These are phyloP conservation scores for Rhizopogon rudus DNA, from an alignment of 768 basidiomycete genomes.

Conservation along the genomic window DNA sequence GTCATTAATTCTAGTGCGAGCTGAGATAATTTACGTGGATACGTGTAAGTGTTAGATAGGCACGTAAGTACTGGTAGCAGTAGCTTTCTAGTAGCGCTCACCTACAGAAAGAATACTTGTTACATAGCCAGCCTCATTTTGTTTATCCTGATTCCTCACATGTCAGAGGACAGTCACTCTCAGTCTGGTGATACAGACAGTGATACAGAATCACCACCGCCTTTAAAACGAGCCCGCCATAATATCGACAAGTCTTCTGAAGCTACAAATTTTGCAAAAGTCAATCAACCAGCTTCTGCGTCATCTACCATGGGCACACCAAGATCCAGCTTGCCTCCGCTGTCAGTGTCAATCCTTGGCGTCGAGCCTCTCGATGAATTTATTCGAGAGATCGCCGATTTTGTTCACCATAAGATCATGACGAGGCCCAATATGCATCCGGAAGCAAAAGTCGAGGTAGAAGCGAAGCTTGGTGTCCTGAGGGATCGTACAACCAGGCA, in stretches of 20 bases:
- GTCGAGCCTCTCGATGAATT: slow-evolving; percentile 93
- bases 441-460: slow-evolving; percentile 64
- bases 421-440: slow-evolving; percentile 52
- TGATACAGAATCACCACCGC: slow-evolving; percentile 15
- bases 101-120: neutral
- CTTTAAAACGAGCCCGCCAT: slow-evolving; percentile 35
- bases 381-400: slow-evolving; percentile 88
- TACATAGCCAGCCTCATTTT: neutral
- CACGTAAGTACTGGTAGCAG: neutral
- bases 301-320: slow-evolving; percentile 21
- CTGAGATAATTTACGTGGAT: neutral
- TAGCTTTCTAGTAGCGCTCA: neutral
- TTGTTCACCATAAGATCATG: slow-evolving; percentile 67
- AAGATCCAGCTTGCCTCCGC: slow-evolving; percentile 43
- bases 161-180: neutral
- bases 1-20: slow-evolving; percentile 26
- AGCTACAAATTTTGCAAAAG: slow-evolving; percentile 11
- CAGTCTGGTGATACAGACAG: slow-evolving; percentile 14
- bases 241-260: slow-evolving; percentile 24
- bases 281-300: slow-evolving; percentile 12
- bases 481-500: slow-evolving; percentile 49
- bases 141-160: neutral
- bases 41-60: neutral
- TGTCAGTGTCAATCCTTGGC: slow-evolving; percentile 78
- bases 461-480: slow-evolving; percentile 84